Percentiles rank a stretch among this genome's conserved stretches.
These are phyloP conservation scores for Populus hybrid DNA, from an alignment of 441 rosid species.

Conservation along the genomic window DNA sequence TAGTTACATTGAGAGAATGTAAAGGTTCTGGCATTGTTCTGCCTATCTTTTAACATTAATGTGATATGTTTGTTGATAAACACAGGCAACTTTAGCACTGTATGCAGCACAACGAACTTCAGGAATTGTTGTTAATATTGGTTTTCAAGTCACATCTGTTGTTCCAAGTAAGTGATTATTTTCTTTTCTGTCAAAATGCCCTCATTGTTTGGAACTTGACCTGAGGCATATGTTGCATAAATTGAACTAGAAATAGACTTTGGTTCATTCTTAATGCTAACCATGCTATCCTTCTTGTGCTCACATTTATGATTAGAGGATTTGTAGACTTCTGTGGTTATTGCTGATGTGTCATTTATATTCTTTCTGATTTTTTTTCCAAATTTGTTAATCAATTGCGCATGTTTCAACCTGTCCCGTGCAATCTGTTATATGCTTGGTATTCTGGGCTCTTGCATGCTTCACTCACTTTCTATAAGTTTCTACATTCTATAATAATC, in stretches of 20 bases:
- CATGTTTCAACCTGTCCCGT: background rate
- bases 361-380: background rate
- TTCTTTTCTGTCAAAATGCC: background rate
- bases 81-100: slow-evolving; percentile 81
- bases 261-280: background rate
- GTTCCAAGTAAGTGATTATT: slow-evolving; percentile 66
- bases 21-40: background rate
- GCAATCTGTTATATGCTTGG: background rate
- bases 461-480: background rate
- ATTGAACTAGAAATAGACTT: background rate
- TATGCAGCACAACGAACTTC: slow-evolving; percentile 72
- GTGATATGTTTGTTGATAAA: slow-evolving; percentile 8
- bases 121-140: slow-evolving; percentile 86
- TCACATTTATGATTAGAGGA: background rate
- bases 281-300: slow-evolving; percentile 5
- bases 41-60: background rate
- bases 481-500: background rate
- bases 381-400: background rate
- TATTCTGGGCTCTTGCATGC: background rate
- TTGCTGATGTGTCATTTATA: background rate
- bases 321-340: background rate
- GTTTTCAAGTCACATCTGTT: slow-evolving; percentile 82
- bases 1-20: background rate
- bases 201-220: background rate
- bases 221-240: background rate